A percentile compares a stretch with the other conserved stretches of the same genome.
These are phyloP conservation scores for Ustilago curta DNA, from an alignment of 1,284 basidiomycete species.

Conservation along the genomic window DNA sequence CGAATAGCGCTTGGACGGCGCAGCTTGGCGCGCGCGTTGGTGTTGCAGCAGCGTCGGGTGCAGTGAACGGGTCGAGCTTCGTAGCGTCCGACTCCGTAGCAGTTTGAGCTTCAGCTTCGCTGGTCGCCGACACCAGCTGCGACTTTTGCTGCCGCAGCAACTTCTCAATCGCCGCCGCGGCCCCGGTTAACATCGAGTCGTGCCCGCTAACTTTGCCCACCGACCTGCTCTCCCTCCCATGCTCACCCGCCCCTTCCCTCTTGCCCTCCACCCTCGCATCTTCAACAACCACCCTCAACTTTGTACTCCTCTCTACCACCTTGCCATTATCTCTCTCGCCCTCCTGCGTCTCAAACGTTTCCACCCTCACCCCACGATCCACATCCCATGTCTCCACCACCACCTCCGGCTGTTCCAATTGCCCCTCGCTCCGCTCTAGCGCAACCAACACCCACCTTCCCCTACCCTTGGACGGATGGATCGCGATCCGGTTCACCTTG, in stretches of 20 bases:
- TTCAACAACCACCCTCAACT: constrained; percentile 16
- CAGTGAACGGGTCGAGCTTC: constrained; percentile 13
- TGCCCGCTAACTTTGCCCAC: neutral
- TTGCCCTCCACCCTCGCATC: neutral
- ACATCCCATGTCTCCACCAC: constrained; percentile 67
- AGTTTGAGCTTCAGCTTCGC: neutral
- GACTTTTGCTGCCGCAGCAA: constrained; percentile 37
- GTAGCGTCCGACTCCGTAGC: neutral
- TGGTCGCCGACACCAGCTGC: neutral
- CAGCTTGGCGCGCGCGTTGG: neutral
- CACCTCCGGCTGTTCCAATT: constrained; percentile 21
- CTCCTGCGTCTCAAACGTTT: constrained; percentile 52
- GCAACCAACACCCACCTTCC: constrained; percentile 91
- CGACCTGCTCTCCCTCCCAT: constrained; percentile 7
- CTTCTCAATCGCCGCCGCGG: constrained; percentile 58
- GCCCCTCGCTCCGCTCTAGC: constrained; percentile 71
- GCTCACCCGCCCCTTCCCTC: neutral
- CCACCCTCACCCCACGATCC: constrained; percentile 69
- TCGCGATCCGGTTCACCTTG: constrained; percentile 78
- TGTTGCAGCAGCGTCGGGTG: neutral
- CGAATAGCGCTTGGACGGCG: constrained; percentile 52
- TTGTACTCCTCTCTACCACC: constrained; percentile 14
- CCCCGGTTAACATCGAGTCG: constrained; percentile 32
- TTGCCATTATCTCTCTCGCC: neutral
- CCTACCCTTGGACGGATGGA: constrained; percentile 81